Percentiles rank a stretch among this genome's conserved stretches.
phyloP scores from a whole-genome alignment of 495 filamentous ascomycete genomes.

The Chlorociboria aeruginascens region DNA sequence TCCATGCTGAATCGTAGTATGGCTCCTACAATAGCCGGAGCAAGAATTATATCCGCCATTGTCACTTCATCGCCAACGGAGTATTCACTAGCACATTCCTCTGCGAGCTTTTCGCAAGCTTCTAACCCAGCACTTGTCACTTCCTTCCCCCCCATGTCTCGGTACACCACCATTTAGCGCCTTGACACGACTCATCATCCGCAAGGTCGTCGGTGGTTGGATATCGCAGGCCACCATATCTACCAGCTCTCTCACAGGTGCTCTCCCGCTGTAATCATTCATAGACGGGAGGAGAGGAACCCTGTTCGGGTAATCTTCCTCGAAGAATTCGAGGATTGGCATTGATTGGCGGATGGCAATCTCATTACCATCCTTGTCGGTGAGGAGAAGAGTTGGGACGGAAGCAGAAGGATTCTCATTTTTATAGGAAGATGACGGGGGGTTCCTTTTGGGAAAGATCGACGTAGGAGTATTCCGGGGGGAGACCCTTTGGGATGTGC shows the following conservation, averaged over 20 bases:
- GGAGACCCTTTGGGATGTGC: constrained; percentile 34
- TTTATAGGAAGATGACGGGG: constrained; percentile 20
- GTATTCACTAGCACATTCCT: constrained; percentile 27
- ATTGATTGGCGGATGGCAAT: constrained; percentile 38
- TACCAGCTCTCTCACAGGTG: constrained; percentile 30
- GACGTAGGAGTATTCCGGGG: constrained; percentile 26
- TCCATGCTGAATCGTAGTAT: constrained; percentile 33
- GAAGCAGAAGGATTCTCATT: constrained; percentile 35
- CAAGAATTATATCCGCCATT: constrained; percentile 39
- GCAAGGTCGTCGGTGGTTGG: constrained; percentile 38
- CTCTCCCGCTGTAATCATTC: constrained; percentile 22
- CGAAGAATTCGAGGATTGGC: constrained; percentile 41
- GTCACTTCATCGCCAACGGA: constrained; percentile 38
- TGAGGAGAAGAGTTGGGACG: constrained; percentile 36
- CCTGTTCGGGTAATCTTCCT: constrained; percentile 27
- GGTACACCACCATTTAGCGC: constrained; percentile 23
- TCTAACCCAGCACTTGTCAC: constrained; percentile 22
- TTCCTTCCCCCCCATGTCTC: constrained; percentile 4
- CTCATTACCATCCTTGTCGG: constrained; percentile 10
- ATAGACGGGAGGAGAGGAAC: constrained; percentile 25
- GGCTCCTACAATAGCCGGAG: constrained; percentile 39
- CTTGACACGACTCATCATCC: constrained; percentile 31
- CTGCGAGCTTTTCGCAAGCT: constrained; percentile 32
- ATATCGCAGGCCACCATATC: constrained; percentile 37
- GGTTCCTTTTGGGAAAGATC: constrained; percentile 37